These are phyloP conservation scores for Lupinus albus DNA, from an alignment of 306 rosid species.

Conservation along the genomic window DNA sequence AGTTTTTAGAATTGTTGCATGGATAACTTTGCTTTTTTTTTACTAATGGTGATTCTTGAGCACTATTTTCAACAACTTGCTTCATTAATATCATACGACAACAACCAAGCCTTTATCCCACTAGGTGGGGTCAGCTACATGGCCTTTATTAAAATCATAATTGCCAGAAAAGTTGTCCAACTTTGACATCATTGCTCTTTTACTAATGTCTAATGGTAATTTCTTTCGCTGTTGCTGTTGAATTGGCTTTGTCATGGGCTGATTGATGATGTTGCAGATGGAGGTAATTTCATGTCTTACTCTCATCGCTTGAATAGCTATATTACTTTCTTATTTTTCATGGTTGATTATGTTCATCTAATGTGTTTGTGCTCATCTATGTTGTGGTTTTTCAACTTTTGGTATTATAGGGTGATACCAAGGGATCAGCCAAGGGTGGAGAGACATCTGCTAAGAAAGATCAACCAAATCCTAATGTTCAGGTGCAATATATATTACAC, in stretches of 20 bases:
- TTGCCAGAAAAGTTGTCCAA: too few species aligned
- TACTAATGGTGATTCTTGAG: constrained; percentile 39
- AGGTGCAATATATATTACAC: constrained; percentile 51
- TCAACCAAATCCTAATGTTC: constrained; percentile 68
- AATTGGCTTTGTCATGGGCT: constrained; percentile 39
- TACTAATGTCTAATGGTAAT: constrained; percentile 37
- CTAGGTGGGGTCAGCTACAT: too few species aligned
- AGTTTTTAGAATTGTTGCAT: too few species aligned
- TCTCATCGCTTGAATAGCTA: constrained; percentile 2
- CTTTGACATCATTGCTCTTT: background rate
- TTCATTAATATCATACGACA: too few species aligned
- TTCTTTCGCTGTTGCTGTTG: background rate
- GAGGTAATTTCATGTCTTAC: constrained; percentile 68
- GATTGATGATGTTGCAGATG: constrained; percentile 64
- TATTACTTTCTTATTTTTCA: constrained; percentile 3
- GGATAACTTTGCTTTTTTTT: too few species aligned
- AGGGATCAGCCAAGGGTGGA: constrained; percentile 87
- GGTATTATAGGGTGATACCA: constrained; percentile 83
- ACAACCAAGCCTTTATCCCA: too few species aligned
- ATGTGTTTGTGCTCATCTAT: constrained; percentile 1
- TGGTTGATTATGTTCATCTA: background rate
- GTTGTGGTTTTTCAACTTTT: constrained; percentile 31
- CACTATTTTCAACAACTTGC: too few species aligned
- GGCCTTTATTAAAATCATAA: too few species aligned
- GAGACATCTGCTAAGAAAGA: constrained; percentile 74